Evolutionary conservation across 2,329 filamentous ascomycete genomes (phyloP).

Genomic region (Monosporascus sp.): DNA sequence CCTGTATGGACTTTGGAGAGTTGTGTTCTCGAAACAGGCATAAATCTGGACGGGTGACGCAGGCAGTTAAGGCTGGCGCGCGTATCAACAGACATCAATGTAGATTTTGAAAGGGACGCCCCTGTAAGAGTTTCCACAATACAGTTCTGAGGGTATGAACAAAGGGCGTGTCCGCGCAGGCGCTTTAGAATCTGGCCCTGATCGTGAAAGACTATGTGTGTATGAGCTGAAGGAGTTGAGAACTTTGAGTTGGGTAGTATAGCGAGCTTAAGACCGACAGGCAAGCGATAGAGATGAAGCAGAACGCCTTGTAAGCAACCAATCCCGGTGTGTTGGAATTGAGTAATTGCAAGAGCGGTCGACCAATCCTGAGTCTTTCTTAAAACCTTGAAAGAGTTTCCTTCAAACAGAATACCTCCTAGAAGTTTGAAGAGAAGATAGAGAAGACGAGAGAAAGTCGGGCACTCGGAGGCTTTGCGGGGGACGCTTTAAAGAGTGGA

Average conservation of each 20-base stretch:
- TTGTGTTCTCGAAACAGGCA: constrained; percentile 52
- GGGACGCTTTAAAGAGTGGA: constrained; percentile 7
- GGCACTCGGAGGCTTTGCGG: constrained; percentile 14
- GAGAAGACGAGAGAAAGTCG: constrained; percentile 1
- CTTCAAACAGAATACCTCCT: constrained; percentile 9
- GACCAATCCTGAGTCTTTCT: constrained; percentile 10
- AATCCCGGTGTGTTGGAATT: constrained; percentile 14
- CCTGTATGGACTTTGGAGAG: constrained; percentile 51
- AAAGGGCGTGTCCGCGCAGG: constrained; percentile 8
- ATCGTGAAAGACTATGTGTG: constrained; percentile 8
- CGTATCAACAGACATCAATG: constrained; percentile 57
- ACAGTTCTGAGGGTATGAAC: constrained; percentile 3
- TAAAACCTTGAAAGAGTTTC: constrained; percentile 12
- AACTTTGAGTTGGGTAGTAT: not conserved
- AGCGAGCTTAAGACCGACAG: constrained; percentile 1
- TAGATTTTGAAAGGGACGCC: constrained; percentile 29
- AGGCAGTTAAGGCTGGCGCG: constrained; percentile 52
- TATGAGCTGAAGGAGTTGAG: constrained; percentile 8
- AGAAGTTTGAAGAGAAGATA: constrained; percentile 8
- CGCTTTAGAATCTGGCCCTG: constrained; percentile 10
- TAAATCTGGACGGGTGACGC: constrained; percentile 52
- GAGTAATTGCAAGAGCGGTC: constrained; percentile 18
- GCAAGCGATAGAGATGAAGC: constrained; percentile 9
- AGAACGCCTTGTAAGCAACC: constrained; percentile 10
- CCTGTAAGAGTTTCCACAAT: constrained; percentile 14